Evolutionary conservation across 306 rosid species (phyloP).

Genomic region (Alnus glutinosa): DNA sequence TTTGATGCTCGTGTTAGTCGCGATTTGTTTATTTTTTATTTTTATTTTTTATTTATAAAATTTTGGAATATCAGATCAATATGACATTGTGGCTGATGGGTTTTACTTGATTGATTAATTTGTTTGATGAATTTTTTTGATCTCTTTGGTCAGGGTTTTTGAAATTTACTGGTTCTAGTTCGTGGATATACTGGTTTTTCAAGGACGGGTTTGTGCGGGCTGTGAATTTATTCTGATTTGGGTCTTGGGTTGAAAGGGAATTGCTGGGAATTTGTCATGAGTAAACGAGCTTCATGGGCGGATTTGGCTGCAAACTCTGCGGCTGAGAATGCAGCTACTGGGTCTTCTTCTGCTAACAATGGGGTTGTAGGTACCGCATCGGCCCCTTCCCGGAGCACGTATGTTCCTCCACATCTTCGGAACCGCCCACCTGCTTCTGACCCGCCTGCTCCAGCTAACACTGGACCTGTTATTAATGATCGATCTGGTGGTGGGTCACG

Average conservation of each 20-base stretch:
- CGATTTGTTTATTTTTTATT: not conserved
- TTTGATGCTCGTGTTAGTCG: not conserved
- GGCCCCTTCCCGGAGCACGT: slow-evolving; percentile 47
- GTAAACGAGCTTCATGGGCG: slow-evolving; percentile 91
- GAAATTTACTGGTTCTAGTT: slow-evolving; percentile 2
- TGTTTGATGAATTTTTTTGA: not conserved
- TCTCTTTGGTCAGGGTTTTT: slow-evolving; percentile 15
- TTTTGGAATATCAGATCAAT: not conserved
- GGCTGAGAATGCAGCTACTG: slow-evolving; percentile 60
- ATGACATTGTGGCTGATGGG: not conserved
- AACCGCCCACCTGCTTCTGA: slow-evolving; percentile 53
- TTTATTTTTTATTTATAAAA: not conserved
- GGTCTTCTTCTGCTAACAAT: slow-evolving; percentile 40
- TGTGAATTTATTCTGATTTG: slow-evolving; percentile 5
- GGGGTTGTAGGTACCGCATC: slow-evolving; percentile 32
- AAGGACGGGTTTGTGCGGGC: not conserved
- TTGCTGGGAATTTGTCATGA: slow-evolving; percentile 36
- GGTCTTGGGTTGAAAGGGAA: slow-evolving; percentile 15
- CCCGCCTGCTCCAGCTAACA: slow-evolving; percentile 41
- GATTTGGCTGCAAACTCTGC: slow-evolving; percentile 86
- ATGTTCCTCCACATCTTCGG: slow-evolving; percentile 89
- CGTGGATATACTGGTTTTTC: slow-evolving; percentile 7
- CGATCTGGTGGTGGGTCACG: slow-evolving; percentile 47
- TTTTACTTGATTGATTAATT: not conserved
- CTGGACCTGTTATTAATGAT: slow-evolving; percentile 44